phyloP scores from a whole-genome alignment of 2,329 filamentous ascomycete species.

The Neobulgaria alba region DNA sequence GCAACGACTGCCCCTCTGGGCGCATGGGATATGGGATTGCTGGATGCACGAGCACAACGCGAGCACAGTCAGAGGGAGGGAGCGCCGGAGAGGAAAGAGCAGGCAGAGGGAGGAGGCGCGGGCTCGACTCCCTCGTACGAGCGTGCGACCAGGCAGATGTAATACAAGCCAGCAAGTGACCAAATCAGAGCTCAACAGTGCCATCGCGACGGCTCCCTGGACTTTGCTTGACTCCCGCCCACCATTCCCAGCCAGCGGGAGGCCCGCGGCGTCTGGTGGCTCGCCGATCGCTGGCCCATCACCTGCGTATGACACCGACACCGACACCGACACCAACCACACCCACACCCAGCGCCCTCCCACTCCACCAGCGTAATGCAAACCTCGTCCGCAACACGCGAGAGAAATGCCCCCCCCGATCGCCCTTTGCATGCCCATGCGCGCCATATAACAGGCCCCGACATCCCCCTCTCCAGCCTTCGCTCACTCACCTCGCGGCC shows the following conservation, averaged over 20 bases:
- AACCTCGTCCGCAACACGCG: neutral
- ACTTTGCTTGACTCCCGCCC: neutral
- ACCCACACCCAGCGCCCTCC: too few relatives aligned
- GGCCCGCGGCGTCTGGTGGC: neutral
- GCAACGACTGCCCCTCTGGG: too few relatives aligned
- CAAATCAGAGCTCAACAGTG: too few relatives aligned
- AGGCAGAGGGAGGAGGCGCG: too few relatives aligned
- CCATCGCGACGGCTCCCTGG: neutral
- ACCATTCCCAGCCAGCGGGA: neutral
- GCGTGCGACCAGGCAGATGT: too few relatives aligned
- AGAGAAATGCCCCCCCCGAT: neutral
- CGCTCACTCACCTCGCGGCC: constrained; percentile 3
- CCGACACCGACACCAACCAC: neutral
- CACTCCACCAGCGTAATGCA: neutral
- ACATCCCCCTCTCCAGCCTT: constrained; percentile 18
- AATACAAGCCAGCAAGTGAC: too few relatives aligned
- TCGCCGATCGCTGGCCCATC: neutral
- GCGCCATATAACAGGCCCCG: constrained; percentile 9
- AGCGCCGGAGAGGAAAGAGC: too few relatives aligned
- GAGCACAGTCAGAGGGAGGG: too few relatives aligned
- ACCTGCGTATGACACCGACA: neutral
- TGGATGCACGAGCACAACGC: neutral
- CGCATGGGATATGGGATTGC: neutral
- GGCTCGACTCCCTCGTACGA: too few relatives aligned
- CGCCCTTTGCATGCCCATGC: neutral